These are phyloP conservation scores for Schizosaccharomyces pombe DNA, from an alignment of 805 yeast genomes.

Conservation along the genomic window DNA sequence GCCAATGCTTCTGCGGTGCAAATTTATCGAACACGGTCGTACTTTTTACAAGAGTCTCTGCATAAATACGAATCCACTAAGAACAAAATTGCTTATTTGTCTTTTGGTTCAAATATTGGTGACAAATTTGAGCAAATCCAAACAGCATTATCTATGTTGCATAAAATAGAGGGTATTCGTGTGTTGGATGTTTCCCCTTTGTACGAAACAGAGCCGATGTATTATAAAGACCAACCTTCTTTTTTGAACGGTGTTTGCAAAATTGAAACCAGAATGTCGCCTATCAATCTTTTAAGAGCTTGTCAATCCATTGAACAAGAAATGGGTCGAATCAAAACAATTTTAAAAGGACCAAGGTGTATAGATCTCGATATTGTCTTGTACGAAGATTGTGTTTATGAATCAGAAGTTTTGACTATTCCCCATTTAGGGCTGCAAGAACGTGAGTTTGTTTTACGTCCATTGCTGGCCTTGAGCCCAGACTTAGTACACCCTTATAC, in stretches of 20 bases:
- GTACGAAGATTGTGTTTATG: slow-evolving; percentile 23
- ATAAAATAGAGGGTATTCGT: slow-evolving; percentile 22
- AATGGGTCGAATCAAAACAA: slow-evolving; percentile 44
- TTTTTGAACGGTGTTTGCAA: slow-evolving; percentile 68
- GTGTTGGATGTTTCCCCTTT: slow-evolving; percentile 48
- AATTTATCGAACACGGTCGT: slow-evolving; percentile 21
- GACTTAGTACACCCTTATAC: slow-evolving; percentile 33
- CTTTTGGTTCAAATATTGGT: slow-evolving; percentile 80
- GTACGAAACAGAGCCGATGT: slow-evolving; percentile 86
- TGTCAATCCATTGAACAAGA: slow-evolving; percentile 55
- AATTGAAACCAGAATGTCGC: slow-evolving; percentile 35
- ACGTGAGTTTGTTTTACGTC: slow-evolving; percentile 72
- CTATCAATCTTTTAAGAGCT: slow-evolving; percentile 35
- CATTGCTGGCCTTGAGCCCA: slow-evolving; percentile 58
- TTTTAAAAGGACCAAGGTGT: slow-evolving; percentile 79
- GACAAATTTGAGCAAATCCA: slow-evolving; percentile 39
- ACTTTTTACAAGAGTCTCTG: neutral
- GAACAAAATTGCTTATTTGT: slow-evolving; percentile 30
- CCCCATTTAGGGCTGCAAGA: slow-evolving; percentile 83
- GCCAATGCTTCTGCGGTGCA: slow-evolving; percentile 83
- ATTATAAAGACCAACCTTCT: slow-evolving; percentile 50
- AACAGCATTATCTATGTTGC: slow-evolving; percentile 24
- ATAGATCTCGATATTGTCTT: slow-evolving; percentile 74
- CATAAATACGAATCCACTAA: neutral
- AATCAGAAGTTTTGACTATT: slow-evolving; percentile 27